Evolutionary conservation across 345 rosid genomes (phyloP), one percentile per base, ranked within the genome.

Genomic region (Camelina hispida): DNA sequence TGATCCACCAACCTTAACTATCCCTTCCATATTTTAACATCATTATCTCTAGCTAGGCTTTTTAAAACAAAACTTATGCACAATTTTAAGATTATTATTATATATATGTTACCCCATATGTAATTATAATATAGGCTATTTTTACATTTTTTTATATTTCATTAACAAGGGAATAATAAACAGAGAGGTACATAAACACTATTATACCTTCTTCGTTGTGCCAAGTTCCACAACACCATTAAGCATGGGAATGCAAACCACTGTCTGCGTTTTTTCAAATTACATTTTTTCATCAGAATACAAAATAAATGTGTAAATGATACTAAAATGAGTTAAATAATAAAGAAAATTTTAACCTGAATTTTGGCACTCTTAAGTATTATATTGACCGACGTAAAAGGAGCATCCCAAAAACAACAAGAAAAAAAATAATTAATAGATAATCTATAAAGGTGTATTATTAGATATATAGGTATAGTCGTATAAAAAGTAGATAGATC

Each of bases 151-250:
- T 62, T 5, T 38, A 13, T 7, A 18, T 38, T 6, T 17, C 30
- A 60, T 38, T 7, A 18, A 60, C 20, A 9, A 30, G 16, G 10
- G 3, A 55, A 25, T 20, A 52, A 23, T 47, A 47, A 8, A 54
- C 25, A 46, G 40, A 40, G 56, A 22, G 1, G 22, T 6, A 22
- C 15, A 5, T 28, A 28, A 28, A 28, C 30, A 28, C 30, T 28
- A 28, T 32, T 3, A 53, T 60, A 91, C 97, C 97, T 83, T 91
- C 9, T 84, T 88, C 2, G 90, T 87, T 3, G 94, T 77, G 37
- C 98, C 99, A 20, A 96, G 64, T 71, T 96, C 99, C 66, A 96
- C 86, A 3, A 93, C 95, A 2, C 99, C 98, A 72, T 91, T 93
- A 10, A 88, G 86, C 51, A 96, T 79, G 34, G 99, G 98, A 76